Evolutionary conservation across 2,329 filamentous ascomycete genomes (phyloP).

Genomic region (Penicillium sumatraense): DNA sequence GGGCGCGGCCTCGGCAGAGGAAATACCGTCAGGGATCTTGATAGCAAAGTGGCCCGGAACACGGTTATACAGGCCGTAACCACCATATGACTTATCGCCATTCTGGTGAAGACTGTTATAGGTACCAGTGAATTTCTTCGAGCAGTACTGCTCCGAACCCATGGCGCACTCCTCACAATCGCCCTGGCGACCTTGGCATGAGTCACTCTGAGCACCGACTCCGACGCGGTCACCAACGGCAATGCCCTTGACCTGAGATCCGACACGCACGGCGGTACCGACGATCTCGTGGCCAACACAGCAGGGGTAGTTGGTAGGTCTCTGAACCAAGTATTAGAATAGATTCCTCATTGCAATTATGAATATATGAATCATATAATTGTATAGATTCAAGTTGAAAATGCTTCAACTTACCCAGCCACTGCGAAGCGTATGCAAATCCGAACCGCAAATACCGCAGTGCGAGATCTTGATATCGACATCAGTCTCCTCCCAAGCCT

Average conservation of each 20-base stretch:
- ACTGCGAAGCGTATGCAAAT: constrained; percentile 61
- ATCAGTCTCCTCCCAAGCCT: constrained; percentile 68
- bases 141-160: constrained; percentile 46
- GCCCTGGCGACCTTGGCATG: constrained; percentile 52
- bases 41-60: constrained; percentile 62
- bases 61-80: constrained; percentile 63
- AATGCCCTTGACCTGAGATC: constrained; percentile 44
- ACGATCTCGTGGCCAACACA: constrained; percentile 70
- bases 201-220: constrained; percentile 65
- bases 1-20: constrained; percentile 62
- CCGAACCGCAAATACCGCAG: constrained; percentile 68
- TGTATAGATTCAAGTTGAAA: not conserved
- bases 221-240: constrained; percentile 48
- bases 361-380: not conserved
- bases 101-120: constrained; percentile 46
- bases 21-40: constrained; percentile 59
- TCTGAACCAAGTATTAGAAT: constrained; percentile 22
- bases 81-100: constrained; percentile 69
- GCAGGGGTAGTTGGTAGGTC: constrained; percentile 45
- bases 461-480: constrained; percentile 68
- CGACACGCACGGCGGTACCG: constrained; percentile 62
- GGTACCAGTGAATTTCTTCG: constrained; percentile 34
- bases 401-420: constrained; percentile 41
- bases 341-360: too few species aligned
- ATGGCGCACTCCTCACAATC: constrained; percentile 59